phyloP scores from a whole-genome alignment of 192 early-diverging fungal genomes.

The Lunasporangiospora selenospora region DNA sequence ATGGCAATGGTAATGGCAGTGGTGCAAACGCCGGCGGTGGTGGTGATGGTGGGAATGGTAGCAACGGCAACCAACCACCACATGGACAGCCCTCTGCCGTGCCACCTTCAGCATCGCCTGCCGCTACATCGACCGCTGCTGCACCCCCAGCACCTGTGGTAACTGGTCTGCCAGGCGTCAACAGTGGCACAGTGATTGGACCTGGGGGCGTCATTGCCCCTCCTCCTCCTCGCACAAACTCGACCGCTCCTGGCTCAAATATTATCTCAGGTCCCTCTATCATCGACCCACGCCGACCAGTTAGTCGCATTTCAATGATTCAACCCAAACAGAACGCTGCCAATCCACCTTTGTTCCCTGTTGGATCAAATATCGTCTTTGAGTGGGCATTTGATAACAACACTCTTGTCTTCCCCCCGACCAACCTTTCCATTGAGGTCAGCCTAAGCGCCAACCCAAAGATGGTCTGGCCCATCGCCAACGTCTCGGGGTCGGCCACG shows the following conservation, averaged over 20 bases:
- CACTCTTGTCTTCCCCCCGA: conserved; percentile 16
- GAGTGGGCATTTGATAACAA: conserved; percentile 35
- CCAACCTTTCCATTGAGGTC: conserved; percentile 19
- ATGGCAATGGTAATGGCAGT: too few species aligned
- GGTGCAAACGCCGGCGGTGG: too few species aligned
- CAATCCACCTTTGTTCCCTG: conserved; percentile 32
- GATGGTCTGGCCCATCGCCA: conserved; percentile 26
- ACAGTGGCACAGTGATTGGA: background rate
- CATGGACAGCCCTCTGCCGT: too few species aligned
- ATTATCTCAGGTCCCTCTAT: conserved; percentile 16
- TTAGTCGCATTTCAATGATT: conserved; percentile 25
- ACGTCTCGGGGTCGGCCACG: conserved; percentile 21
- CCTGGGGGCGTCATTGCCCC: background rate
- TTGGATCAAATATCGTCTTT: conserved; percentile 25
- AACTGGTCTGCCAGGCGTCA: background rate
- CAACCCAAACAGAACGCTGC: conserved; percentile 32
- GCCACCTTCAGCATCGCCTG: too few species aligned
- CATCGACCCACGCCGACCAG: conserved; percentile 20
- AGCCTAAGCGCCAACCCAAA: conserved; percentile 12
- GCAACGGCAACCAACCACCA: too few species aligned
- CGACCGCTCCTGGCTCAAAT: background rate
- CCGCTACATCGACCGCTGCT: too few species aligned
- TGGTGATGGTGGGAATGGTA: too few species aligned
- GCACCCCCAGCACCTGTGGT: too few species aligned
- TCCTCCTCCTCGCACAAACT: background rate